Base-by-base conservation (phyloP, 176 grass and related monocot genomes). In the Oryza australiensis region DNA sequence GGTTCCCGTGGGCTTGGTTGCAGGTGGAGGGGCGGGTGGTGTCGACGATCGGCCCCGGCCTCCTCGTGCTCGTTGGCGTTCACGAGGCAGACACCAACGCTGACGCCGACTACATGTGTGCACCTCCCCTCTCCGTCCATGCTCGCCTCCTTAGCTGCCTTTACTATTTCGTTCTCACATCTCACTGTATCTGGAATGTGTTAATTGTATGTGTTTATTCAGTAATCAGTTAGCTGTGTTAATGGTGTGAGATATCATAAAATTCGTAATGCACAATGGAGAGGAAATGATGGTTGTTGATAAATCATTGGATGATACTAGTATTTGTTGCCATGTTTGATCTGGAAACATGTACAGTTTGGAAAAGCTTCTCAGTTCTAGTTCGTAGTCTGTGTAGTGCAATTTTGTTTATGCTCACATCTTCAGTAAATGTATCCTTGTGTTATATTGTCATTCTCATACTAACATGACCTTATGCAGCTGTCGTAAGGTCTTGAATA, bases 31-130 rank as follows among this genome's bases (percentile, higher is more conserved):
- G 87, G 32, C 79, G 87, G 35, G 76, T 93, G 82, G 90, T 98
- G 41, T 98, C 96, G n/a, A 87, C 88, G 85, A 95, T 99, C 20
- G 96, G 91, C 4, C 93, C 93, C 4, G 93, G 93, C 20, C 69
- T 99, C 62, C 96, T 99, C 27, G 93, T 99, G 12, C 93, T 99
- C 38, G 82, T 99, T 66, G 93, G 96, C 29, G 66, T 99, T 79
- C 96, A 95, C 78, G 91, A 99, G 78, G 74, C 87, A 2, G 93
- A 98, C 80, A 83, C 88, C 9, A 80, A 91, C 7, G 64, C 85
- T 14, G 96, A 99, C 22, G 87, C 93, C 22, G 96, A 99, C 68
- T 93, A 90, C 80, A 99, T 95, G 93, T 93, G 66, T 75, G 60
- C 35, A 57, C 35, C 63, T 26, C n/a, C 64, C 33, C 55, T 59